phyloP scores from a whole-genome alignment of 192 early-diverging fungal species.

The Coemansia pectinata region DNA sequence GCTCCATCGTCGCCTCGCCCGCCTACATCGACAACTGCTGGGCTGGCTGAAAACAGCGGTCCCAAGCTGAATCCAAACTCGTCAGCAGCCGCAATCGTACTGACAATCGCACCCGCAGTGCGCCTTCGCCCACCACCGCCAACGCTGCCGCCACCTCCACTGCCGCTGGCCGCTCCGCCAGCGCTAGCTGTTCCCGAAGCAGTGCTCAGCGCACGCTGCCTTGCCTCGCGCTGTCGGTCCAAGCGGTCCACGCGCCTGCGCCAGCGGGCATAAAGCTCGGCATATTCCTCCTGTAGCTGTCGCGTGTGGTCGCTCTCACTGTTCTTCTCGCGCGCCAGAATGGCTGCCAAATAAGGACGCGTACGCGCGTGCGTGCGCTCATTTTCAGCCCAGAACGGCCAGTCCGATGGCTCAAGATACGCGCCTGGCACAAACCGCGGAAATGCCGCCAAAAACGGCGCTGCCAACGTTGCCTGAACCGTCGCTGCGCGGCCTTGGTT shows the following conservation, averaged over 20 bases:
- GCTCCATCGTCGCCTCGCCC: constrained; percentile 27
- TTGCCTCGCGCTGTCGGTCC: constrained; percentile 47
- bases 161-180: neutral
- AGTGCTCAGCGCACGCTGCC: constrained; percentile 19
- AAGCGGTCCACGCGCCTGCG: constrained; percentile 43
- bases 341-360: constrained; percentile 21
- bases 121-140: constrained; percentile 18
- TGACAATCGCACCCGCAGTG: neutral
- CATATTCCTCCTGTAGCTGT: constrained; percentile 41
- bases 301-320: constrained; percentile 21
- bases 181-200: constrained; percentile 1
- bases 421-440: constrained; percentile 41
- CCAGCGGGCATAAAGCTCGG: constrained; percentile 45
- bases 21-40: constrained; percentile 2
- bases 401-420: constrained; percentile 35
- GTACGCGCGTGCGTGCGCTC: constrained; percentile 24
- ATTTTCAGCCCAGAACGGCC: constrained; percentile 51
- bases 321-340: constrained; percentile 24
- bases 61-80: constrained; percentile 51
- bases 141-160: constrained; percentile 1
- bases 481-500: constrained; percentile 39
- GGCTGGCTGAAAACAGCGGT: constrained; percentile 35
- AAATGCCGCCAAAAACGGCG: constrained; percentile 30
- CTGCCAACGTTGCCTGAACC: constrained; percentile 23
- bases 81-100: constrained; percentile 10